Conservation (phyloP, 1,284 basidiomycete species). For the Coniophora puteana region DNA sequence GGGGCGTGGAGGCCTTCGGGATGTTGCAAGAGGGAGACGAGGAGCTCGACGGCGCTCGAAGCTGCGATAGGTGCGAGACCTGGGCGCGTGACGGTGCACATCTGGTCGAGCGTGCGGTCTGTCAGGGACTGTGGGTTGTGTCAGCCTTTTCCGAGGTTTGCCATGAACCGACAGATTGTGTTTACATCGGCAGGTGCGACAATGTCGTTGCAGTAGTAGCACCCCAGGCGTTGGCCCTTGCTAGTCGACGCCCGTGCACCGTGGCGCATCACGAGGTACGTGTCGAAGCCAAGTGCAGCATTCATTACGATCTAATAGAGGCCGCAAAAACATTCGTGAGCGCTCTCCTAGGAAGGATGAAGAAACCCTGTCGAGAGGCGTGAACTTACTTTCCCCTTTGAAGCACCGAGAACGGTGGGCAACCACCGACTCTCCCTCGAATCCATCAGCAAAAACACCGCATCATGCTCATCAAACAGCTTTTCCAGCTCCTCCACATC, state of each 20-base stretch:
- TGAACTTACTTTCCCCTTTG: slow-evolving; percentile 73
- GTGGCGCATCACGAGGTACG: slow-evolving; percentile 96
- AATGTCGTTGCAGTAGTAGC: slow-evolving; percentile 98
- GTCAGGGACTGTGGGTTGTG: slow-evolving; percentile 68
- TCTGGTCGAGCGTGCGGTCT: slow-evolving; percentile 95
- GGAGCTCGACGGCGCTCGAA: slow-evolving; percentile 88
- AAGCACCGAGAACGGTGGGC: slow-evolving; percentile 83
- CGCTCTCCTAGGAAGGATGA: not conserved
- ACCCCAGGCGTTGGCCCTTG: slow-evolving; percentile 60
- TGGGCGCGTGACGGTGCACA: slow-evolving; percentile 99
- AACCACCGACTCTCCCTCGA: slow-evolving; percentile 95
- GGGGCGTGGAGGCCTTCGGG: slow-evolving; percentile 71
- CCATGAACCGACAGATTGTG: slow-evolving; percentile 21
- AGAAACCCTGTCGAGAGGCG: not conserved
- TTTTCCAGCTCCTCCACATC: slow-evolving; percentile 74
- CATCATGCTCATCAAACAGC: slow-evolving; percentile 85
- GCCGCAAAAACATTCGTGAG: slow-evolving; percentile 1
- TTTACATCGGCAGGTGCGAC: slow-evolving; percentile 94
- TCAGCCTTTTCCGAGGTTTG: not conserved
- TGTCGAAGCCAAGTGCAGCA: slow-evolving; percentile 94
- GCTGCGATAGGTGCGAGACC: slow-evolving; percentile 92
- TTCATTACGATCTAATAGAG: slow-evolving; percentile 80
- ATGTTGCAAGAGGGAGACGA: slow-evolving; percentile 89
- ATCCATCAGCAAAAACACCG: slow-evolving; percentile 95
- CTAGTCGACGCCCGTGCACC: slow-evolving; percentile 57